Evolutionary conservation across 257 asterid genomes (phyloP), one percentile per base, ranked within the genome.

Genomic region (Asclepias syriaca): DNA sequence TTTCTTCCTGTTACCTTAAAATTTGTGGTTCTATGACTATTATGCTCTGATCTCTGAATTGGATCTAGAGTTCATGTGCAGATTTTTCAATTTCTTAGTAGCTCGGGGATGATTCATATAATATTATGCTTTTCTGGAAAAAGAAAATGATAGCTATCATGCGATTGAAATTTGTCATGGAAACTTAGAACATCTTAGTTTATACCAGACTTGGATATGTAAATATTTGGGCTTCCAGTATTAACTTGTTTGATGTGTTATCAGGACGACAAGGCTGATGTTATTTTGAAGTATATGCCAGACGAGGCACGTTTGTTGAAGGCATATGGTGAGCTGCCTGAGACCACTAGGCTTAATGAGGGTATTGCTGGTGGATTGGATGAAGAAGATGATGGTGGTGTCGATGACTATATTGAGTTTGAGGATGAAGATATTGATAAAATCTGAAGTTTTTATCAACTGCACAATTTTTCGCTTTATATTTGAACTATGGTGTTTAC

Each of bases 201-300:
- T 61, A 61, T 6, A 61, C n/a, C 6, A 1, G 4, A 61, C 7
- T 32, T 61, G 8, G 21, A 14, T 59, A 32, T 32, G 22, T 16
- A 21, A 29, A 55, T 55, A 55, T 55, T n/a, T 11, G 5, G 37
- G 5, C 27, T 58, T 1, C 2, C 34, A 58, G 13, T 58, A 10
- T 58, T 58, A 9, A 27, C 8, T 24, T 24, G 24, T 58, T 3
- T 58, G 18, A 22, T 9, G 22, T 68, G 29, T 53, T 57, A 27
- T 40, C 65, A 78, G 82, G 82, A 78, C 55, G 82, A 78, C 32
- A 73, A 78, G 65, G 78, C 78, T 69, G 78, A 78, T 57, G 73
- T 78, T 16, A 78, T 78, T 65, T 34, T 78, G 72, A 78, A 73
- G 72, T 78, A 78, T 48, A 73, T 74, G 78, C 78, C 78, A 2